These are phyloP conservation scores for Dendrostoma leiphaemia DNA, from an alignment of 2,329 filamentous ascomycete genomes.

Conservation along the genomic window DNA sequence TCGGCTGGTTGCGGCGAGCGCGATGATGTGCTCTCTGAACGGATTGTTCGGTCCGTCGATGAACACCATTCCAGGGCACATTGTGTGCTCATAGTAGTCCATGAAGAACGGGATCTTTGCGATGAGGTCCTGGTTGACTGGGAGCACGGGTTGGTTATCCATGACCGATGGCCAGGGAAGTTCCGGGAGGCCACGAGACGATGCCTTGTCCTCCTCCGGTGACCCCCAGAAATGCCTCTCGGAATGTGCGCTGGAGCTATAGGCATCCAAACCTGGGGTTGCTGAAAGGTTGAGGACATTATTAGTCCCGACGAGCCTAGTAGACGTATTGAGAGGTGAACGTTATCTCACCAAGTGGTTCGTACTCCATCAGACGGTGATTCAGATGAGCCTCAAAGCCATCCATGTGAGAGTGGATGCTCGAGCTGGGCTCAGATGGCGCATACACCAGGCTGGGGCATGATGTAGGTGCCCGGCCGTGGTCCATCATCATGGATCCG, in stretches of 20 bases:
- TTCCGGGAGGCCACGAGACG: slow-evolving; percentile 39
- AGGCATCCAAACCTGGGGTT: slow-evolving; percentile 52
- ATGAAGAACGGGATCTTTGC: slow-evolving; percentile 84
- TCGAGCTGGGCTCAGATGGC: slow-evolving; percentile 60
- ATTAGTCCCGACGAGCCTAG: slow-evolving; percentile 23
- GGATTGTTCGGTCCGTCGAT: slow-evolving; percentile 86
- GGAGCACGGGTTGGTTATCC: slow-evolving; percentile 46
- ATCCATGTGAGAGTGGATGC: slow-evolving; percentile 58
- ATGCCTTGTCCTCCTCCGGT: slow-evolving; percentile 44
- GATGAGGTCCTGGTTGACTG: slow-evolving; percentile 62
- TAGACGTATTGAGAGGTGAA: slow-evolving; percentile 32
- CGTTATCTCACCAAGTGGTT: slow-evolving; percentile 53
- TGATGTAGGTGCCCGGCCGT: slow-evolving; percentile 50
- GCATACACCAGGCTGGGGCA: slow-evolving; percentile 61
- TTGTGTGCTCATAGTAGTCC: slow-evolving; percentile 90
- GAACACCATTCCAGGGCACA: slow-evolving; percentile 88
- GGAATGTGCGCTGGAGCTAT: slow-evolving; percentile 49
- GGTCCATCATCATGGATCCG: slow-evolving; percentile 54
- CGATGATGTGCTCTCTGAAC: slow-evolving; percentile 78
- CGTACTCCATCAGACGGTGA: slow-evolving; percentile 54
- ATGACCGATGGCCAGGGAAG: slow-evolving; percentile 47
- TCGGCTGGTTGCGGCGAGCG: slow-evolving; percentile 72
- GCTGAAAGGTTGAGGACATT: slow-evolving; percentile 30
- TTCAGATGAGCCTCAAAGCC: slow-evolving; percentile 54
- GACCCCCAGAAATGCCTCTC: slow-evolving; percentile 47